Evolutionary conservation across 495 filamentous ascomycete species (phyloP).

Genomic region (Aspergillus bertholletiae): DNA sequence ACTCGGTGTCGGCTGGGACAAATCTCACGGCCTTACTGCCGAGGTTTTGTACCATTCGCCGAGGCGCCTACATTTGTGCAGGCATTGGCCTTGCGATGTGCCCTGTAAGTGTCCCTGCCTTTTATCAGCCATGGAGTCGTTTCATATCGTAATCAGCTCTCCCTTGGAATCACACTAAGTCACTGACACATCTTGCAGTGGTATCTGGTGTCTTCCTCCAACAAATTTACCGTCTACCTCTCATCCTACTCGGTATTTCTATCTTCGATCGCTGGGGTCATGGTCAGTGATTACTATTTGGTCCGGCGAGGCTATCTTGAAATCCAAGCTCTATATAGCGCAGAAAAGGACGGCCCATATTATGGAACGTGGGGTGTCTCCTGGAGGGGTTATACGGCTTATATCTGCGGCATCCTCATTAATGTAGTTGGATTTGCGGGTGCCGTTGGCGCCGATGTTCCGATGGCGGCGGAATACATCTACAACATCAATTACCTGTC

Average conservation of each 20-base stretch:
- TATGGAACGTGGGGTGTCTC: no score
- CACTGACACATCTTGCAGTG: no score
- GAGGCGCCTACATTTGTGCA: slow-evolving; percentile 88
- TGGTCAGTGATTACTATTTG: slow-evolving; percentile 32
- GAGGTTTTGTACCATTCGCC: slow-evolving; percentile 80
- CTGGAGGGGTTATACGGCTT: no score
- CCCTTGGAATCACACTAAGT: no score
- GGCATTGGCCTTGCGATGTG: slow-evolving; percentile 82
- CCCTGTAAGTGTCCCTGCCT: slow-evolving; percentile 52
- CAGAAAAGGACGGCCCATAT: slow-evolving; percentile 12
- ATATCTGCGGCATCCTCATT: no score
- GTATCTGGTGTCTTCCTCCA: slow-evolving; percentile 27
- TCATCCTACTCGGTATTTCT: slow-evolving; percentile 34
- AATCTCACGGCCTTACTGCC: slow-evolving; percentile 88
- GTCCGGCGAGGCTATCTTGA: slow-evolving; percentile 24
- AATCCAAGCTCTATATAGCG: slow-evolving; percentile 26
- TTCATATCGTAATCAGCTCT: no score
- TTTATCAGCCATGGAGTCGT: no score
- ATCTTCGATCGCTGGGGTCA: slow-evolving; percentile 27
- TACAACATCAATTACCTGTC: no score
- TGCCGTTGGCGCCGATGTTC: no score
- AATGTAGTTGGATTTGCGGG: no score
- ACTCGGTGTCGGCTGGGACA: slow-evolving; percentile 84
- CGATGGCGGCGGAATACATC: no score
- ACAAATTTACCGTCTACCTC: slow-evolving; percentile 30